Evolutionary conservation across 2,329 filamentous ascomycete species (phyloP).

Genomic region (Diaporthe aspalathi): DNA sequence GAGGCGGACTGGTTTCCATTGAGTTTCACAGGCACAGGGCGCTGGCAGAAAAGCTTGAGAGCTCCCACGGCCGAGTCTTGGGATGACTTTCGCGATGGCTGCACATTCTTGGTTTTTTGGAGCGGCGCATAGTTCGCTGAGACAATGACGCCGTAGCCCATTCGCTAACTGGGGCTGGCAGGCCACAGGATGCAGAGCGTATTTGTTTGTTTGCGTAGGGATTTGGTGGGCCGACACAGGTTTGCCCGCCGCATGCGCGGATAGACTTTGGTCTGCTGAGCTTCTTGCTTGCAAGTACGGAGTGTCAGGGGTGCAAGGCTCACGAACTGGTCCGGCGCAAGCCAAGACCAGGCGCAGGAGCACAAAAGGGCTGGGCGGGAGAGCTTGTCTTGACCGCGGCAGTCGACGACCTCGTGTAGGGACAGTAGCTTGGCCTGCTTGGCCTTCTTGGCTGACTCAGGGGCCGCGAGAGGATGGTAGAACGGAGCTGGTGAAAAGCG

Average conservation of each 20-base stretch:
- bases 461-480: background rate
- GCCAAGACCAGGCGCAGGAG: slow-evolving; percentile 20
- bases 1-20: slow-evolving; percentile 22
- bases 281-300: background rate
- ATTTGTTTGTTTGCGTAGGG: background rate
- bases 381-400: slow-evolving; percentile 24
- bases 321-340: background rate
- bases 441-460: slow-evolving; percentile 15
- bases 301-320: background rate
- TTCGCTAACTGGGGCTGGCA: background rate
- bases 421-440: background rate
- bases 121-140: background rate
- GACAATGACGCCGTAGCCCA: background rate
- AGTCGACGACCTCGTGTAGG: background rate
- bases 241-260: background rate
- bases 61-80: slow-evolving; percentile 6
- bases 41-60: slow-evolving; percentile 19
- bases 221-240: too few species aligned
- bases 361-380: slow-evolving; percentile 7
- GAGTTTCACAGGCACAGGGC: slow-evolving; percentile 32
- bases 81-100: slow-evolving; percentile 27
- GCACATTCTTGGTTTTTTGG: slow-evolving; percentile 8
- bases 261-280: background rate
- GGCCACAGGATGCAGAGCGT: background rate
- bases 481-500: background rate